Percentiles rank a stretch among this genome's conserved stretches.
These are phyloP conservation scores for Pinus taeda DNA, from an alignment of 75 land plant species.

Conservation along the genomic window DNA sequence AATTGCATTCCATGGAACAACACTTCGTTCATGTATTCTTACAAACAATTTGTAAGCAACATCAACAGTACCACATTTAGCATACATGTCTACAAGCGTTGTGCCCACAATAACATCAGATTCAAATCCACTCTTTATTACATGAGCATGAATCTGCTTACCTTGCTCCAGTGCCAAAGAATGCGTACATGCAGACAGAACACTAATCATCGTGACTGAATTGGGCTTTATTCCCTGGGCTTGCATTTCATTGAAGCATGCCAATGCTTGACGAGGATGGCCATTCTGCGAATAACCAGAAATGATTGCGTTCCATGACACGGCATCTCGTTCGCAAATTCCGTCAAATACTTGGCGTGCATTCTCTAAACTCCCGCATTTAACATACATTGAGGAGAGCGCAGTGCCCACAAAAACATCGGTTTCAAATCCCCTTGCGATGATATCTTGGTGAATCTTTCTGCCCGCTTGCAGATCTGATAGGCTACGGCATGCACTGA, in stretches of 20 bases:
- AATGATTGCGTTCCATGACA: constrained; percentile 52
- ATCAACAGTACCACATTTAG: constrained; percentile 13
- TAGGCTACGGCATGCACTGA: constrained; percentile 56
- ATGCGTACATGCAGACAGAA: not conserved
- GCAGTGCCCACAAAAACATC: constrained; percentile 65
- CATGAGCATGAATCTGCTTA: not conserved
- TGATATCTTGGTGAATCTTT: constrained; percentile 43
- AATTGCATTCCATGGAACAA: constrained; percentile 19
- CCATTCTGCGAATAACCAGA: constrained; percentile 31
- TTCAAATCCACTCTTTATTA: not conserved
- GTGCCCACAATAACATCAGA: not conserved
- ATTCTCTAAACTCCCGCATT: constrained; percentile 15
- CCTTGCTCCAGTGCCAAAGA: not conserved
- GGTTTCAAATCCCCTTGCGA: constrained; percentile 26
- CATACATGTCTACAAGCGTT: constrained; percentile 12
- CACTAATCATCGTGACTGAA: not conserved
- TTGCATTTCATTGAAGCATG: constrained; percentile 36
- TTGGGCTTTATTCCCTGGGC: constrained; percentile 2
- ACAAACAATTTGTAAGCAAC: constrained; percentile 12
- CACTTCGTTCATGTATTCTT: constrained; percentile 5
- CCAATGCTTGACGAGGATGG: constrained; percentile 31
- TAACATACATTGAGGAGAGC: constrained; percentile 54
- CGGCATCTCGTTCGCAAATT: constrained; percentile 43
- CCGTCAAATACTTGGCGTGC: constrained; percentile 38
- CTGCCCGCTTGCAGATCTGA: constrained; percentile 36